Evolutionary conservation across 2,329 filamentous ascomycete genomes (phyloP), one percentile per base, ranked within the genome.

Genomic region (Plenodomus lindquistii): DNA sequence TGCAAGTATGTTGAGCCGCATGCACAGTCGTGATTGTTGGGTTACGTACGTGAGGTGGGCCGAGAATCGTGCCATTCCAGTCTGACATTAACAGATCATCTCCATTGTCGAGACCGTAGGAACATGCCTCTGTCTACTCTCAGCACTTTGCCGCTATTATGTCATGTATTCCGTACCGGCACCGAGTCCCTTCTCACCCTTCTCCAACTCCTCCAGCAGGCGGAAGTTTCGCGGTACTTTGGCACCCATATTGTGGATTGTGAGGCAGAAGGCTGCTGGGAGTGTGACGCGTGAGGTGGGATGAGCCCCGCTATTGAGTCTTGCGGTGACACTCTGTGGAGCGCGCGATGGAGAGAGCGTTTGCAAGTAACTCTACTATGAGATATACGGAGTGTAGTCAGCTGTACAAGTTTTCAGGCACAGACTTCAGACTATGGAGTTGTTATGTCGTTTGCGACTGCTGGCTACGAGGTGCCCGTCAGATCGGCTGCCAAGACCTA

Each of bases 51-150:
- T 97, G 92, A 72, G 94, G 93, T 62, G 94, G 94, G 1, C 94
- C 94, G 41, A 97, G 85, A 59, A 99, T 97, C 15, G 94, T 99
- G 66, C 93, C 94, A 69, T 96, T 96, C 94, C 94, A 99, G 80
- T 97, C 91, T 57, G 89, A 93, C 92, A 99, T 96, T 74, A 94
- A 84, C 57, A 97, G 83, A 69, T 99, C 94, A 70, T 97, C 92
- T 40, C 89, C 87, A 73, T 97, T 91, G 58, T 93, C 91, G 47
- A 99, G 84, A 65, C 94, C 94, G 66, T 97, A 97, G 37, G 94
- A 97, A 79, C 93, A 97, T 54, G 92, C 92, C 79, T 97, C 94
- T 94, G 47, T 43, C 18, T 37, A 46, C 44, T 50, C 37, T 49
- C 45, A 57, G 51, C 22, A 45, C 42, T 27, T 21, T 21, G 39